A percentile compares a stretch with the other conserved stretches of the same genome.
Conservation (phyloP, 2,329 filamentous ascomycete genomes). For the Tolypocladium album region DNA sequence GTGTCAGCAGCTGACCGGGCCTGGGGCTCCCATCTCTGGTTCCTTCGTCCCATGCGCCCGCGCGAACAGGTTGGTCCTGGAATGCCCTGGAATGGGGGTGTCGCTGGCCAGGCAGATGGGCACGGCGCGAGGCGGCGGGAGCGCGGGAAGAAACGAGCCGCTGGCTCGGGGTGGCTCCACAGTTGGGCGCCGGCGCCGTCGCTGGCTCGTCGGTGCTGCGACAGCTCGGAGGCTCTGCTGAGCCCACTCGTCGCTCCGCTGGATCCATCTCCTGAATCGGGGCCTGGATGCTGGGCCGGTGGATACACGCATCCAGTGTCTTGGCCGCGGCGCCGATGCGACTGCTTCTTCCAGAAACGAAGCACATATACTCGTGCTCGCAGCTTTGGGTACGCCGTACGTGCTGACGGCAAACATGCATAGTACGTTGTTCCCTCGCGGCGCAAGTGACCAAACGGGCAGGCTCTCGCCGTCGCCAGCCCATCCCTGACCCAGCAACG, state of each 20-base stretch:
- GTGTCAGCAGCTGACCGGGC: not conserved
- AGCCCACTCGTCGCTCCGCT: not conserved
- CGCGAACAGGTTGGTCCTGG: no score
- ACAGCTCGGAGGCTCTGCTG: not conserved
- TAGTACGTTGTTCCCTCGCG: not conserved
- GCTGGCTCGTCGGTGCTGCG: not conserved
- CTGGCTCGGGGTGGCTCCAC: constrained; percentile 3
- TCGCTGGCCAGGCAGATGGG: not conserved
- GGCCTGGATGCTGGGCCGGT: not conserved
- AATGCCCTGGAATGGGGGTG: no score
- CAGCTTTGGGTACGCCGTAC: no score
- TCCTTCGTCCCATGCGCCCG: not conserved
- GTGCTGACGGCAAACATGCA: not conserved
- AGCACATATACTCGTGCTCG: not conserved
- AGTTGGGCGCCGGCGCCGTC: constrained; percentile 6
- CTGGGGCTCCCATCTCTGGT: not conserved
- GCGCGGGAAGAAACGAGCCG: not conserved
- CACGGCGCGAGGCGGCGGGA: not conserved
- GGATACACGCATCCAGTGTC: not conserved
- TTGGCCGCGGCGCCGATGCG: not conserved
- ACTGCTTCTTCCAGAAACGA: not conserved
- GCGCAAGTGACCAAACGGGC: not conserved
- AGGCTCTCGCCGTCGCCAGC: not conserved
- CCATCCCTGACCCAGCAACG: not conserved
- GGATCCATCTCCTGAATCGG: not conserved